Evolutionary conservation across 2,329 filamentous ascomycete genomes (phyloP), one percentile per base, ranked within the genome.

Genomic region (Phialophora expanda): DNA sequence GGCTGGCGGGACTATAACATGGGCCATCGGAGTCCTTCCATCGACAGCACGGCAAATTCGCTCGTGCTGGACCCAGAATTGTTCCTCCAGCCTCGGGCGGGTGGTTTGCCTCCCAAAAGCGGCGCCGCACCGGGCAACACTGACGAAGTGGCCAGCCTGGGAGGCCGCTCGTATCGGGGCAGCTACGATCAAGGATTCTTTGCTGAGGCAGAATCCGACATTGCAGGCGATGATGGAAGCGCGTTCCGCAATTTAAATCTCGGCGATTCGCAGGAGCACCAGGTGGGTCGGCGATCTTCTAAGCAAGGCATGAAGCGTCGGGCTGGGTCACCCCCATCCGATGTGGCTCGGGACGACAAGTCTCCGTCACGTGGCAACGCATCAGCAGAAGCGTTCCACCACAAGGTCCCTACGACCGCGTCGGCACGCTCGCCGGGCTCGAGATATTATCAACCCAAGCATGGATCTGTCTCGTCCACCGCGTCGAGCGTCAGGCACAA

Each of bases 401-500:
- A 34, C 48, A 65, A 63, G 53, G 54, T 64, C 51, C 56, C 58
- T 34, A 54, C 65, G 46, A 51, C 56, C 17, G 50, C 61, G 51
- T 62, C 56, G 50, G 82, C 83, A 66, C 84, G 82, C 41, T 84
- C 85, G 17, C 81, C 85, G 30, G 79, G 81, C 55, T 82, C 82
- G 30, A 81, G 82, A 51, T 86, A 85, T 74, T 55, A 66, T 56
- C 83, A 84, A 65, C 80, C 82, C 28, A 84, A 82, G 65, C 84
- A 87, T 71, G 85, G 86, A 55, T 89, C 87, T 24, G 75, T 89
- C 26, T 90, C 88, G 5, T 89, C 88, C n/a, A 82, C 83, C 8
- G 87, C 87, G n/a, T 90, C 87, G 5, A 79, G 84, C 56, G 82
- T 85, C 66, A 84, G 86, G 69, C 87, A 84, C 54, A 84, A 84